Conservation (phyloP, 1,284 basidiomycete genomes). For the Cryptococcus amylolentus region DNA sequence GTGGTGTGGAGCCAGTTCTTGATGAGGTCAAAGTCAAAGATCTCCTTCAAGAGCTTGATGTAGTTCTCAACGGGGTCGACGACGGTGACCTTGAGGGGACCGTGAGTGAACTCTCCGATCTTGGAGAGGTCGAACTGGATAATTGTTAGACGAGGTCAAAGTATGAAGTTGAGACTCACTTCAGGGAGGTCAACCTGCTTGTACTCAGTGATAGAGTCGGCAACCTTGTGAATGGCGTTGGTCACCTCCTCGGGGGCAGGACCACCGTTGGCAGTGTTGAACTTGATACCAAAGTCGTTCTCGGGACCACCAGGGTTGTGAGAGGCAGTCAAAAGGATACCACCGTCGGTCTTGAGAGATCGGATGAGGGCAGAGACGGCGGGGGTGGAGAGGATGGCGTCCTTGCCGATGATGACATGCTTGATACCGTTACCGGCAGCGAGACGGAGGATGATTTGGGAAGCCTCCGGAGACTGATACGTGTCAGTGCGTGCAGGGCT, state of each 20-base stretch:
- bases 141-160: neutral
- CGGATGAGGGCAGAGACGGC: slow-evolving; percentile 95
- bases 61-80: slow-evolving; percentile 95
- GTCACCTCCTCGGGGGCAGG: slow-evolving; percentile 94
- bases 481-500: neutral
- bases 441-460: slow-evolving; percentile 86
- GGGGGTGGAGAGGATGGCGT: slow-evolving; percentile 91
- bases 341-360: slow-evolving; percentile 91
- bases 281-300: slow-evolving; percentile 99
- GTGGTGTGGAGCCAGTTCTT: slow-evolving; percentile 74
- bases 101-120: slow-evolving; percentile 73
- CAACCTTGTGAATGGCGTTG: slow-evolving; percentile 86
- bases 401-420: slow-evolving; percentile 84
- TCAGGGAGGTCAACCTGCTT: slow-evolving; percentile 75
- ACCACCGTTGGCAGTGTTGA: slow-evolving; percentile 95
- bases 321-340: slow-evolving; percentile 94
- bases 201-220: slow-evolving; percentile 81
- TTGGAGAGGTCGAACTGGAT: slow-evolving; percentile 78
- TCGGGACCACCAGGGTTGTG: slow-evolving; percentile 98
- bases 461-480: slow-evolving; percentile 64
- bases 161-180: slow-evolving; percentile 53
- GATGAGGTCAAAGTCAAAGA: slow-evolving; percentile 95
- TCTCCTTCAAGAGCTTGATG: slow-evolving; percentile 72
- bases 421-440: slow-evolving; percentile 85
- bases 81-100: slow-evolving; percentile 79